phyloP scores from a whole-genome alignment of 2,329 filamentous ascomycete genomes.

The Aspergillus tubingensis region DNA sequence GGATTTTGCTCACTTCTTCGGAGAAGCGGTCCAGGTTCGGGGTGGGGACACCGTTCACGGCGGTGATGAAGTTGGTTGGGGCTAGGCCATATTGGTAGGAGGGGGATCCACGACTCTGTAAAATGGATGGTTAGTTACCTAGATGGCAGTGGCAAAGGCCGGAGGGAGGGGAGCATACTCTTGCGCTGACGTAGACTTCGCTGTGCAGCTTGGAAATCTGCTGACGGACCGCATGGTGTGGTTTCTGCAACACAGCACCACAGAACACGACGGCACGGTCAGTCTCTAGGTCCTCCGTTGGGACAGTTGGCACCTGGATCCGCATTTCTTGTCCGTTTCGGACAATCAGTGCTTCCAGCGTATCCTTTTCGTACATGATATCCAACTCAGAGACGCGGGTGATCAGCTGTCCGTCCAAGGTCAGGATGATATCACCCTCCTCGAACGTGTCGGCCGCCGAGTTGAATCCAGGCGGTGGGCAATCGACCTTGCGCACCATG shows the following conservation, averaged over 20 bases:
- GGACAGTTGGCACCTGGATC: slow-evolving; percentile 78
- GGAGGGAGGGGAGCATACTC: slow-evolving; percentile 46
- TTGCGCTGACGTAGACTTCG: slow-evolving; percentile 91
- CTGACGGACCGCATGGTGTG: slow-evolving; percentile 93
- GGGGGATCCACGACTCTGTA: slow-evolving; percentile 71
- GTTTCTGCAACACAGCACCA: slow-evolving; percentile 86
- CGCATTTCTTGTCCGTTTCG: slow-evolving; percentile 78
- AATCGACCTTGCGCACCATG: slow-evolving; percentile 91
- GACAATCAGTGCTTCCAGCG: slow-evolving; percentile 81
- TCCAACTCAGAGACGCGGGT: slow-evolving; percentile 92
- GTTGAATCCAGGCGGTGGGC: slow-evolving; percentile 52
- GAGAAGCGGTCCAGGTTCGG: slow-evolving; percentile 81
- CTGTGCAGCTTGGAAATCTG: slow-evolving; percentile 96
- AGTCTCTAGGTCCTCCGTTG: slow-evolving; percentile 88
- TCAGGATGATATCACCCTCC: slow-evolving; percentile 91
- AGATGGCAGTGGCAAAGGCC: background rate
- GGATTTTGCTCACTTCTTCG: slow-evolving; percentile 78
- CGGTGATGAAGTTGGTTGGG: slow-evolving; percentile 95
- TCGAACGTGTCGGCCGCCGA: slow-evolving; percentile 64
- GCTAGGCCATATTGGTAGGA: slow-evolving; percentile 89
- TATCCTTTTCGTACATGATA: slow-evolving; percentile 89
- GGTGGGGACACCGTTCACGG: slow-evolving; percentile 86
- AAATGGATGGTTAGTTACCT: slow-evolving; percentile 1
- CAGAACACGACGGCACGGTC: slow-evolving; percentile 92
- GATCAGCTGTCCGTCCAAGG: slow-evolving; percentile 86